Percentiles rank a stretch among this genome's conserved stretches.
These are phyloP conservation scores for Neurospora sp. DNA, from an alignment of 495 filamentous ascomycete species.

Conservation along the genomic window DNA sequence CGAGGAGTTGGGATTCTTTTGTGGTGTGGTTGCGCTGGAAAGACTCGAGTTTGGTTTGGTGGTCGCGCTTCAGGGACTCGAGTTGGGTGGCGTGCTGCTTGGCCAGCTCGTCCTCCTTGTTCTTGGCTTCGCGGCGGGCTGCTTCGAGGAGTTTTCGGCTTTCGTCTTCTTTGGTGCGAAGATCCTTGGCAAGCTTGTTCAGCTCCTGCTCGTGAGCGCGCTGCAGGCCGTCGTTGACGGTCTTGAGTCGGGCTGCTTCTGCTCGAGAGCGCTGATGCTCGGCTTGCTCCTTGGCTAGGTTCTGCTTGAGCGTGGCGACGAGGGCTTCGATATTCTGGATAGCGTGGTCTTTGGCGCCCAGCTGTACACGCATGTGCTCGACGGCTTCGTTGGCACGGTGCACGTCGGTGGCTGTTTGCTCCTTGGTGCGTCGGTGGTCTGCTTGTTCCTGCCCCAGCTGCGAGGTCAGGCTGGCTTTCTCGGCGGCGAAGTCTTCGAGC, in stretches of 20 bases:
- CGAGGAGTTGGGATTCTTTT: background rate
- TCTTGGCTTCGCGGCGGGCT: background rate
- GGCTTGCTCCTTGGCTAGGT: conserved; percentile 57
- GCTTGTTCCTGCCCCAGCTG: conserved; percentile 69
- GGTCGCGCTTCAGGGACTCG: background rate
- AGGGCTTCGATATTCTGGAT: conserved; percentile 56
- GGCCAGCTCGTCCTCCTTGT: conserved; percentile 23
- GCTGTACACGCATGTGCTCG: conserved; percentile 57
- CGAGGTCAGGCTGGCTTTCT: conserved; percentile 53
- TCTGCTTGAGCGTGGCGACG: conserved; percentile 49
- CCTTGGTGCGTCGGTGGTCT: conserved; percentile 63
- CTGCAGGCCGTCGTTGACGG: conserved; percentile 62
- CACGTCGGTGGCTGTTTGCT: conserved; percentile 54
- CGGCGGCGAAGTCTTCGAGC: conserved; percentile 57
- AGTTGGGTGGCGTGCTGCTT: conserved; percentile 19
- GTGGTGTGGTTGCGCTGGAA: conserved; percentile 2
- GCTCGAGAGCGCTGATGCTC: conserved; percentile 61
- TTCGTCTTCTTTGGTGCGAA: conserved; percentile 13
- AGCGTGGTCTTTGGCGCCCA: conserved; percentile 53
- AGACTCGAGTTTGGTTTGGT: conserved; percentile 10
- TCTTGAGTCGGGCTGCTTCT: conserved; percentile 54
- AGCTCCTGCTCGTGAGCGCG: conserved; percentile 49
- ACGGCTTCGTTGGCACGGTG: conserved; percentile 54
- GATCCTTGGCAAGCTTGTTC: conserved; percentile 18
- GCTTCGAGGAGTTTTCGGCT: background rate